Evolutionary conservation across 495 filamentous ascomycete genomes (phyloP).

Genomic region (Neurospora hispaniola): DNA sequence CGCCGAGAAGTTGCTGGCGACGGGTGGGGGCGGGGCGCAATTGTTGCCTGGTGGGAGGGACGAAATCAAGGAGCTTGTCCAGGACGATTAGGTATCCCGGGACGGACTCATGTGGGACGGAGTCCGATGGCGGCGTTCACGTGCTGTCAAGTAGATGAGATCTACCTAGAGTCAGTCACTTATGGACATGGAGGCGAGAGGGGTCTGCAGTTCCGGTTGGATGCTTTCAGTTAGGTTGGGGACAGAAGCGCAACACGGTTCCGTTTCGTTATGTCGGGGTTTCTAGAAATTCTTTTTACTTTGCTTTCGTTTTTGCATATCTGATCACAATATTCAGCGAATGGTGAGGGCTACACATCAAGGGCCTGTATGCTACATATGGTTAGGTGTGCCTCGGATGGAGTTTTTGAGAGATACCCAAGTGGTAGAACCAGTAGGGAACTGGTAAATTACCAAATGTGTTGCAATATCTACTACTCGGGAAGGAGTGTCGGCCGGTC

Average conservation of each 20-base stretch:
- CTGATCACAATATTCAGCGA: background rate
- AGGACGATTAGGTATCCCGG: slow-evolving; percentile 41
- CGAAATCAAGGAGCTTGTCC: slow-evolving; percentile 54
- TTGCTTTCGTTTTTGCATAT: background rate
- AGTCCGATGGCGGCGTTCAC: background rate
- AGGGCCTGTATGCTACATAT: background rate
- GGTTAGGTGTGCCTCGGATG: background rate
- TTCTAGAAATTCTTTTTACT: background rate
- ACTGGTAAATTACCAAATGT: background rate
- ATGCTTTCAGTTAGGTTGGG: background rate
- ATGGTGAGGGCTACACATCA: background rate
- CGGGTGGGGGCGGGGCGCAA: slow-evolving; percentile 20
- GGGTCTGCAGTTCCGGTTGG: background rate
- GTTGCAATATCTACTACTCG: background rate
- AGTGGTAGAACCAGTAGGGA: background rate
- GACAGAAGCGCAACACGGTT: background rate
- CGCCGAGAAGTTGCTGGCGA: slow-evolving; percentile 26
- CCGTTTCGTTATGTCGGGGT: background rate
- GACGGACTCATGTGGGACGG: background rate
- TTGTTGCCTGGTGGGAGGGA: slow-evolving; percentile 31
- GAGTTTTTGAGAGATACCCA: background rate
- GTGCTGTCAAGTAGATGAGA: background rate
- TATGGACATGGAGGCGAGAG: background rate
- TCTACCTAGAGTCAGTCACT: background rate
- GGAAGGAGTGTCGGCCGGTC: background rate